These are phyloP conservation scores for Neopestalotiopsis sp. DNA, from an alignment of 2,329 filamentous ascomycete species.

Conservation along the genomic window DNA sequence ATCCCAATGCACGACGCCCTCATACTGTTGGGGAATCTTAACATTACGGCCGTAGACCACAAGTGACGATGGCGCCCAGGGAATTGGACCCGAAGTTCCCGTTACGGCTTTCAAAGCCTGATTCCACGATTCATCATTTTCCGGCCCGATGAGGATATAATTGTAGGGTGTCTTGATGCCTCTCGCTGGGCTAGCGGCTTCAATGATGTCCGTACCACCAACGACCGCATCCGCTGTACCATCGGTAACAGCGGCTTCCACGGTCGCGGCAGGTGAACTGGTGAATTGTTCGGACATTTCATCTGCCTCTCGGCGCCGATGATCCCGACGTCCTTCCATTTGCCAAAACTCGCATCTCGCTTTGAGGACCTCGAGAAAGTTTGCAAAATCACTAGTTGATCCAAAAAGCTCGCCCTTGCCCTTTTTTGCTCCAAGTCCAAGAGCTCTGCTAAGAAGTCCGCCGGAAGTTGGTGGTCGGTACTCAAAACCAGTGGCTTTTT, in stretches of 20 bases:
- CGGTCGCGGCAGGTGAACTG: conserved; percentile 16
- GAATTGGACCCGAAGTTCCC: conserved; percentile 19
- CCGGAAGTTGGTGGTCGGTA: conserved; percentile 60
- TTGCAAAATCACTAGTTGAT: conserved; percentile 73
- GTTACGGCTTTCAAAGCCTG: conserved; percentile 20
- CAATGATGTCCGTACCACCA: conserved; percentile 2
- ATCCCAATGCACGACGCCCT: conserved; percentile 66
- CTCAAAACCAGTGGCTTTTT: conserved; percentile 74
- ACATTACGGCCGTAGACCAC: conserved; percentile 69
- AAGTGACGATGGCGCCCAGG: conserved; percentile 50
- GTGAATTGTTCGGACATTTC: conserved; percentile 28
- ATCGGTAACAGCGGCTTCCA: not conserved
- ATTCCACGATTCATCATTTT: conserved; percentile 35
- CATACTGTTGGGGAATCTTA: conserved; percentile 59
- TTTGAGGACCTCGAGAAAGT: conserved; percentile 77
- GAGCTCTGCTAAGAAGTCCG: conserved; percentile 54
- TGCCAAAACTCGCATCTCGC: conserved; percentile 84
- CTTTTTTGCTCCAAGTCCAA: conserved; percentile 44
- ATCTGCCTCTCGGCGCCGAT: conserved; percentile 62
- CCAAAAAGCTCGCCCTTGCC: conserved; percentile 58
- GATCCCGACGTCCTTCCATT: conserved; percentile 78
- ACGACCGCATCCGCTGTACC: conserved; percentile 4
- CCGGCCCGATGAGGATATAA: conserved; percentile 31
- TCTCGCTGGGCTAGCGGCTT: conserved; percentile 9
- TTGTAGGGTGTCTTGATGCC: conserved; percentile 30